Percentiles rank a stretch among this genome's conserved stretches.
These are phyloP conservation scores for Plantago rigida DNA, from an alignment of 305 asterid genomes.

Conservation along the genomic window DNA sequence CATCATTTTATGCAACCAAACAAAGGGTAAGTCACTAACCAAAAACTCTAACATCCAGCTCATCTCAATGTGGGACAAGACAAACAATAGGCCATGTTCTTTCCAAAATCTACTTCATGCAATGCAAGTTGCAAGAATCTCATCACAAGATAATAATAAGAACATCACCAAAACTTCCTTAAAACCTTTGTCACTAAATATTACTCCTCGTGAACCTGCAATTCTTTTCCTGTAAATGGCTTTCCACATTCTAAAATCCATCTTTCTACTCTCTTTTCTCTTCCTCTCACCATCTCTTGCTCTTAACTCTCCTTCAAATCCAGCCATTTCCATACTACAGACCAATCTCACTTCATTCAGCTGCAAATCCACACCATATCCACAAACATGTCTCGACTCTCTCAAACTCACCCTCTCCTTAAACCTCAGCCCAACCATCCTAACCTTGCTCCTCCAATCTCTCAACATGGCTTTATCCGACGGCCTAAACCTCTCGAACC, in stretches of 20 bases:
- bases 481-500: slow-evolving; percentile 37
- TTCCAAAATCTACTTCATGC: not conserved
- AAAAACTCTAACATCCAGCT: not conserved
- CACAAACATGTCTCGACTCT: slow-evolving; percentile 49
- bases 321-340: slow-evolving; percentile 7
- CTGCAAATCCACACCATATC: slow-evolving; percentile 65
- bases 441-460: slow-evolving; percentile 45
- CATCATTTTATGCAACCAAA: no score
- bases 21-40: not conserved
- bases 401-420: slow-evolving; percentile 52
- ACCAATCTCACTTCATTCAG: slow-evolving; percentile 28
- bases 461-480: slow-evolving; percentile 52
- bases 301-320: slow-evolving; percentile 14
- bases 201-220: not conserved
- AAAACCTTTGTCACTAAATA: no score
- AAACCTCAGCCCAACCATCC: slow-evolving; percentile 41
- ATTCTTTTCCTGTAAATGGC: slow-evolving; percentile 24
- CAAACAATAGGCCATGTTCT: not conserved
- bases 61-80: not conserved
- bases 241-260: slow-evolving; percentile 8
- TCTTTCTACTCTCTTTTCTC: slow-evolving; percentile 25
- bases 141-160: no score
- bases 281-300: slow-evolving; percentile 31
- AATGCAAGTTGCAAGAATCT: not conserved
- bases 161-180: no score